Evolutionary conservation across 2,329 filamentous ascomycete genomes (phyloP).

Genomic region (Aspergillus persii): DNA sequence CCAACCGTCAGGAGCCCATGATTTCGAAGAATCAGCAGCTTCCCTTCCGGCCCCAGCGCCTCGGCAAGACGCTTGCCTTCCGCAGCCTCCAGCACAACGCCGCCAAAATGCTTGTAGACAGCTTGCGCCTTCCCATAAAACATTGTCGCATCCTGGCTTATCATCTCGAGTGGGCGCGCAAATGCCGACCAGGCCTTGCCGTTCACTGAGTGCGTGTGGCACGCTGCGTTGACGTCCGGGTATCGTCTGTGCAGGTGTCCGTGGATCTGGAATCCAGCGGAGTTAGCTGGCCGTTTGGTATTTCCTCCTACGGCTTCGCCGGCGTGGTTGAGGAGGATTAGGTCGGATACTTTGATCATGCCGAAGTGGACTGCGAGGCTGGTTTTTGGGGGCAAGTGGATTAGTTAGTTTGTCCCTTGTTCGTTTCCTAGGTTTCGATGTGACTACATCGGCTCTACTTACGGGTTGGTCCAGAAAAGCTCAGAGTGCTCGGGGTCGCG

Average conservation of each 20-base stretch:
- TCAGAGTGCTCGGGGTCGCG: constrained; percentile 35
- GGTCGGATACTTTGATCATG: constrained; percentile 42
- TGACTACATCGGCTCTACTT: too few relatives aligned
- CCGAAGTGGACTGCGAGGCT: constrained; percentile 45
- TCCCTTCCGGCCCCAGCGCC: constrained; percentile 58
- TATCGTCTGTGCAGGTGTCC: constrained; percentile 52
- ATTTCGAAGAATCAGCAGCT: constrained; percentile 65
- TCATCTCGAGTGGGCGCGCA: constrained; percentile 43
- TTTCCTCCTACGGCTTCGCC: constrained; percentile 46
- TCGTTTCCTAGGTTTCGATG: too few relatives aligned
- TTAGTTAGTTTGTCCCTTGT: too few relatives aligned
- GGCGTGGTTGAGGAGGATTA: constrained; percentile 45
- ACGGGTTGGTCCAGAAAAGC: constrained; percentile 29
- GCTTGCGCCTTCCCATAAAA: constrained; percentile 52
- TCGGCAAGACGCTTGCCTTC: constrained; percentile 65
- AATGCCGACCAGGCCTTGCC: constrained; percentile 47
- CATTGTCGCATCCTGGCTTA: constrained; percentile 55
- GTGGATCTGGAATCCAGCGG: constrained; percentile 50
- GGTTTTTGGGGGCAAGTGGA: neutral
- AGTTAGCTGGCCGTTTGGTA: constrained; percentile 39
- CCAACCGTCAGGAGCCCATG: constrained; percentile 72
- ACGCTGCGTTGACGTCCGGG: constrained; percentile 50
- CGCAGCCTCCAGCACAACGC: constrained; percentile 55
- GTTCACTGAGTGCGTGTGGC: constrained; percentile 48
- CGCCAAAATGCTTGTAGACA: constrained; percentile 16